These are phyloP conservation scores for Chrysanthemum seticuspe DNA, from an alignment of 129 eudicot species.

Conservation along the genomic window DNA sequence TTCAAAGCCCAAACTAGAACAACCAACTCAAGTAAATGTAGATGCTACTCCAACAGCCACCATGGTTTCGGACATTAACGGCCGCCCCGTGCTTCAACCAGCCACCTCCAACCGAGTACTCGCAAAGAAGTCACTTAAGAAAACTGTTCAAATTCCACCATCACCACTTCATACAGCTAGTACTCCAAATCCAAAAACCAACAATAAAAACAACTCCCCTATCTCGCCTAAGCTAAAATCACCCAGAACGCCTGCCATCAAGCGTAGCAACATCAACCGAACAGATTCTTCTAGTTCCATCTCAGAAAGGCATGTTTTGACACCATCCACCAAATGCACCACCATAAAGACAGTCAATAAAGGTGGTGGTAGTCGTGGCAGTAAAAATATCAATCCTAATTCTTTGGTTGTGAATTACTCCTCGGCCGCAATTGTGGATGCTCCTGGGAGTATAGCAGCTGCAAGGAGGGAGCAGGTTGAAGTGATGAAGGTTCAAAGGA, in stretches of 20 bases:
- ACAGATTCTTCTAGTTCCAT: constrained; percentile 21
- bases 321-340: constrained; percentile 15
- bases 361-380: background rate
- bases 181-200: constrained; percentile 5
- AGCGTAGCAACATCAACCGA: background rate
- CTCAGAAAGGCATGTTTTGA: constrained; percentile 20
- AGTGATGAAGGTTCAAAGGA: constrained; percentile 58
- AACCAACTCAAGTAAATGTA: constrained; percentile 8
- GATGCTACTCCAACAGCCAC: constrained; percentile 18
- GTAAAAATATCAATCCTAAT: constrained; percentile 12
- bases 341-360: constrained; percentile 15
- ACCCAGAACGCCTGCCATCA: constrained; percentile 33
- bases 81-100: constrained; percentile 61
- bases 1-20: constrained; percentile 43
- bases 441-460: constrained; percentile 72
- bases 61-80: constrained; percentile 43
- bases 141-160: constrained; percentile 1
- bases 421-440: constrained; percentile 44
- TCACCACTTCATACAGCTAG: background rate
- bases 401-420: constrained; percentile 39
- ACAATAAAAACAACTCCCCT: constrained; percentile 22
- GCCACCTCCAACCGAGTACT: constrained; percentile 49
- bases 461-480: constrained; percentile 75
- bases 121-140: constrained; percentile 36
- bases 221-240: constrained; percentile 45